A percentile compares a stretch with the other conserved stretches of the same genome.
Conservation (phyloP, 2,329 filamentous ascomycete genomes). For the Zopfia rhizophila region DNA sequence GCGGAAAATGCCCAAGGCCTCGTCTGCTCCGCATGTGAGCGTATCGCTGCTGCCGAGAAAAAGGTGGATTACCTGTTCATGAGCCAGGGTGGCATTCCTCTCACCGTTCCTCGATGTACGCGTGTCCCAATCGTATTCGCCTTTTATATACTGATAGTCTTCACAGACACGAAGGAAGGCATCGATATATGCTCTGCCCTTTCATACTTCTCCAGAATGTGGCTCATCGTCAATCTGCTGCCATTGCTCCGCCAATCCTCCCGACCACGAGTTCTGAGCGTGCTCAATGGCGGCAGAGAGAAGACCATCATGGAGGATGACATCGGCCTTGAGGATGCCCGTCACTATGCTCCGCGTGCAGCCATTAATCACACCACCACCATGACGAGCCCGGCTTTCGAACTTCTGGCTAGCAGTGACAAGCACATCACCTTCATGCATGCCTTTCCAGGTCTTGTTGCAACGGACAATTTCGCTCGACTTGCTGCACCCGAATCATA, state of each 20-base stretch:
- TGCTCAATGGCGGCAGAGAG: constrained; percentile 46
- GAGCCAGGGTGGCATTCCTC: too few species aligned
- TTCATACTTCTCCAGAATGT: constrained; percentile 45
- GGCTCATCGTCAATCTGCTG: constrained; percentile 44
- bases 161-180: constrained; percentile 45
- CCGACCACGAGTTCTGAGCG: constrained; percentile 42
- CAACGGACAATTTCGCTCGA: constrained; percentile 29
- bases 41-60: too few species aligned
- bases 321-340: constrained; percentile 30
- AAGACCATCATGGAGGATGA: constrained; percentile 38
- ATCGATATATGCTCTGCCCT: constrained; percentile 41
- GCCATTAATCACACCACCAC: constrained; percentile 40
- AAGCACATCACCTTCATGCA: constrained; percentile 44
- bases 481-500: constrained; percentile 13
- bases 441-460: constrained; percentile 40
- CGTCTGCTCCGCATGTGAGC: too few species aligned
- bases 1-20: too few species aligned
- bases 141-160: too few species aligned
- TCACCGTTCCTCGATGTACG: too few species aligned
- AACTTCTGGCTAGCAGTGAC: constrained; percentile 34
- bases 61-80: too few species aligned
- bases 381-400: constrained; percentile 41
- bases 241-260: constrained; percentile 38
- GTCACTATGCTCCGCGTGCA: not conserved
- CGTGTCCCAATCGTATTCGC: too few species aligned